A percentile compares a stretch with the other conserved stretches of the same genome.
These are phyloP conservation scores for Vitis hybrid DNA, from an alignment of 177 flowering plant genomes.

Conservation along the genomic window DNA sequence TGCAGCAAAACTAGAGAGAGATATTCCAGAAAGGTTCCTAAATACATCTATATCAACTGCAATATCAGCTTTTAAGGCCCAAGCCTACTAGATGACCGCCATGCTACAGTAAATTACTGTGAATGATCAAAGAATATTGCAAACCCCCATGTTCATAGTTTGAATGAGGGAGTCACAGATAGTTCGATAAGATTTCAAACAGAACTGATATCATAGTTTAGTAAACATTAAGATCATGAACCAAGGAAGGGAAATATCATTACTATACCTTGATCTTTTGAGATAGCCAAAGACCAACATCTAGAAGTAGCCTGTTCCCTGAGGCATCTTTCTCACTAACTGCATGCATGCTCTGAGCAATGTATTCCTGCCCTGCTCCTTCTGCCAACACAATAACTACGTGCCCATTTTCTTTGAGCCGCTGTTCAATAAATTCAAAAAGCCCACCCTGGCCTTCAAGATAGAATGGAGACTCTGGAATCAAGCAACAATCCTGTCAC, in stretches of 20 bases:
- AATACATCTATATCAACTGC: too few relatives aligned
- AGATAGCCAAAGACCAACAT: constrained; percentile 48
- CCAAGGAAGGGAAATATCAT: neutral
- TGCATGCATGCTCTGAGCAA: constrained; percentile 32
- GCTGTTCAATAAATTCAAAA: constrained; percentile 38
- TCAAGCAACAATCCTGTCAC: constrained; percentile 57
- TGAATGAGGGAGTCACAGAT: too few relatives aligned
- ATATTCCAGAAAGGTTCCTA: too few relatives aligned
- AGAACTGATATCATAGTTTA: neutral
- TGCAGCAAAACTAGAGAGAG: too few relatives aligned
- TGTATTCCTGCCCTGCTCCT: constrained; percentile 55
- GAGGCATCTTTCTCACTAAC: constrained; percentile 42
- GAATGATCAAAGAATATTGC: too few relatives aligned
- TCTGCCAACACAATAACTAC: constrained; percentile 52
- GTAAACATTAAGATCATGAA: neutral
- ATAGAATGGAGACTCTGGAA: constrained; percentile 53
- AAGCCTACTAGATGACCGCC: neutral
- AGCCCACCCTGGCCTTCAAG: constrained; percentile 49
- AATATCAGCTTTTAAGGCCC: neutral
- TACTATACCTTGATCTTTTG: constrained; percentile 39
- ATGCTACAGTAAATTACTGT: too few relatives aligned
- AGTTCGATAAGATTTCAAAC: neutral
- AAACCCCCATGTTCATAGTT: too few relatives aligned
- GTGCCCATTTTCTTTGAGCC: constrained; percentile 48
- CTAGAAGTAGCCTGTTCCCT: constrained; percentile 43